Evolutionary conservation across 306 rosid species (phyloP), one percentile per base, ranked within the genome.

Genomic region (Fragaria nilgerrensis): DNA sequence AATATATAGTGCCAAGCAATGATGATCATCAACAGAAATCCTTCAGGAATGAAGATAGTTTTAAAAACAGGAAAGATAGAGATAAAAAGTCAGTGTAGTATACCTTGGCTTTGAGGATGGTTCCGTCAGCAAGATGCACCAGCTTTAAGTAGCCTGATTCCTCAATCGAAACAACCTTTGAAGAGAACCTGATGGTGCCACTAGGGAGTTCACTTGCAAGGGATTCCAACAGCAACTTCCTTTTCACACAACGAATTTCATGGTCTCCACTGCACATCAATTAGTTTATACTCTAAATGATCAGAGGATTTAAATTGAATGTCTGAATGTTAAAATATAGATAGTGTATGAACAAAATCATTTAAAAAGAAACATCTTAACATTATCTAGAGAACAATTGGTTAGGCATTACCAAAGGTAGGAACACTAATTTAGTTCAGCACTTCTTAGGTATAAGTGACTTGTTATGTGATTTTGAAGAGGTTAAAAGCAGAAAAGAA

Each of bases 131-230:
- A 70, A 94, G 93, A 86, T 89, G 96, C 14, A 94, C 14, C 41
- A 87, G 82, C 82, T 90, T 94, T 55, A 45, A 76, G 61, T 73
- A 82, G 36, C 85, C 89, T 39, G 86, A 86, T 78, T 92, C 86
- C 50, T 94, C 88, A 53, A 94, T 85, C 25, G 87, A 84, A 80
- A 89, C 93, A 22, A 90, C 90, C 81, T 89, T 92, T 68, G 98
- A 92, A 23, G 84, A 77, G 89, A 39, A 90, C 45, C 92, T 89
- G 37, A 92, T 86, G 80, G 90, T 84, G 29, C 82, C 94, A 62
- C 76, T 82, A 13, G 93, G 97, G 75, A 94, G 91, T 73, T 90
- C 96, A 39, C 80, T 83, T 52, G 86, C 86, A 34, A 94, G 88
- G 25, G 82, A 73, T 84, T 92, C 96, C 78, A 90, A 73, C 78